Conservation (phyloP, 331 rosid species). For the Acacia concinna region DNA sequence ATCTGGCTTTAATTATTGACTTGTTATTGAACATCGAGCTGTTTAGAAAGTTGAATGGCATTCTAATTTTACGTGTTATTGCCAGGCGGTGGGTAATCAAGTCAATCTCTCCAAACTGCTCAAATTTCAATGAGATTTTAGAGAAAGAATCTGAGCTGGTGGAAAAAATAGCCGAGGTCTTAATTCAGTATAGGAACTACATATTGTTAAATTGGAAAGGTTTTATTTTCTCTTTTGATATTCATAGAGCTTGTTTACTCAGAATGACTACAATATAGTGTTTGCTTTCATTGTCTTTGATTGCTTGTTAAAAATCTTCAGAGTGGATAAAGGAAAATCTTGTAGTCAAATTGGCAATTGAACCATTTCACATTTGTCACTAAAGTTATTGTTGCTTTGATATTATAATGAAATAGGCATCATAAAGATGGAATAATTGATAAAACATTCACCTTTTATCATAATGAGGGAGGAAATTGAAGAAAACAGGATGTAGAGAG, state of each 20-base stretch:
- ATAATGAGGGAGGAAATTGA: not conserved
- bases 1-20: constrained; percentile 12
- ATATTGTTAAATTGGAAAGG: constrained; percentile 42
- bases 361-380: constrained; percentile 22
- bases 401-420: constrained; percentile 7
- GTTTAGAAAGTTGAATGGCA: constrained; percentile 11
- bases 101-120: constrained; percentile 62
- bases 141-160: constrained; percentile 90
- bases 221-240: constrained; percentile 30
- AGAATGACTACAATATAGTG: not conserved
- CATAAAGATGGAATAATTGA: constrained; percentile 11
- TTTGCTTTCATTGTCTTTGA: not conserved
- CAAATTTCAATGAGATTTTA: constrained; percentile 63
- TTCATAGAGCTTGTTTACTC: constrained; percentile 15
- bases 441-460: not conserved
- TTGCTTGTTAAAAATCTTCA: not conserved
- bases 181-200: constrained; percentile 50
- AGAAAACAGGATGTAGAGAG: not conserved
- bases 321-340: not conserved
- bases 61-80: constrained; percentile 41
- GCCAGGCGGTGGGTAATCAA: constrained; percentile 92
- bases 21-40: not conserved
- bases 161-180: constrained; percentile 94
- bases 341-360: constrained; percentile 8
- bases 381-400: not conserved